phyloP scores from a whole-genome alignment of 2,329 filamentous ascomycete genomes.

The Fusarium domesticum region DNA sequence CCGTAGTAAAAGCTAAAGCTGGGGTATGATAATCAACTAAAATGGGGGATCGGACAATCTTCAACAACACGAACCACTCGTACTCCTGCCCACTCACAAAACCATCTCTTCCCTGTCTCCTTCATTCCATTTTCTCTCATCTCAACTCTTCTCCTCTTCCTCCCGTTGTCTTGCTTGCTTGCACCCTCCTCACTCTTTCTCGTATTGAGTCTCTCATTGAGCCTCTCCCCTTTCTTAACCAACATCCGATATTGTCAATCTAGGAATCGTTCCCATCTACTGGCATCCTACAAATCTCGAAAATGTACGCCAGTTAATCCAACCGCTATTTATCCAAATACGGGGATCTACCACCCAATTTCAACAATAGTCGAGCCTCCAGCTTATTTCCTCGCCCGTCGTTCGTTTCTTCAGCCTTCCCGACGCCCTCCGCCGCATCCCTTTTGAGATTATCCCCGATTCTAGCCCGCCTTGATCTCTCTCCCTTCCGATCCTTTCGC shows the following conservation, averaged over 20 bases:
- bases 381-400: background rate
- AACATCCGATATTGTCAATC: no score
- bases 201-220: no score
- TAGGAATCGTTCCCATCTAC: no score
- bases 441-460: background rate
- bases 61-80: conserved; percentile 16
- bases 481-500: background rate
- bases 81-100: conserved; percentile 13
- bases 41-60: conserved; percentile 7
- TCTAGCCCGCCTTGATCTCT: background rate
- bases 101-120: background rate
- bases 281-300: no score
- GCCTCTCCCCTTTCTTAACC: no score
- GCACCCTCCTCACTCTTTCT: background rate
- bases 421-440: background rate
- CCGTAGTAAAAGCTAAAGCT: no score
- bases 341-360: background rate
- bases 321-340: background rate
- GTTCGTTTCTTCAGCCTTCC: background rate
- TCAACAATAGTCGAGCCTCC: background rate
- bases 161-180: background rate
- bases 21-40: no score
- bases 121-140: conserved; percentile 1
- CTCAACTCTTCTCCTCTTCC: conserved; percentile 3
- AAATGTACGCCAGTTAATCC: background rate